Conservation (phyloP, 1,139 yeast genomes). For the Sugiyamaella japonica region DNA sequence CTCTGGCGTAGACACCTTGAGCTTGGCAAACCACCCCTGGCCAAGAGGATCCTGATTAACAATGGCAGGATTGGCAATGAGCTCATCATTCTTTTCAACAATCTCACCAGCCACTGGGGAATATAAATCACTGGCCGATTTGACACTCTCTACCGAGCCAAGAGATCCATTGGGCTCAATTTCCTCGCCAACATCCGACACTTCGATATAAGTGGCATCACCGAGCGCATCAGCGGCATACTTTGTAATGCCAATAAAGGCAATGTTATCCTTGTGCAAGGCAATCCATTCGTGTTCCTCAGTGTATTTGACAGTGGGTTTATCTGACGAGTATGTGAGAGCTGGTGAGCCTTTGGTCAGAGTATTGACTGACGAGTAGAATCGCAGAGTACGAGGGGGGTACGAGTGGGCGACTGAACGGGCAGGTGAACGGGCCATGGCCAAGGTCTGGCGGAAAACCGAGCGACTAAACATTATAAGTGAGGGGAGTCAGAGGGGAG, state of each 20-base stretch:
- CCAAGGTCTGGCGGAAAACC: conserved; percentile 23
- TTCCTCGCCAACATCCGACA: conserved; percentile 71
- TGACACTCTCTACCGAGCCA: conserved; percentile 94
- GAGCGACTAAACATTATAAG: conserved; percentile 19
- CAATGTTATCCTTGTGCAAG: conserved; percentile 67
- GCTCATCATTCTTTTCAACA: conserved; percentile 63
- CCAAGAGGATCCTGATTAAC: conserved; percentile 91
- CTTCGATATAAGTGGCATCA: conserved; percentile 91
- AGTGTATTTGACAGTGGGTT: conserved; percentile 61
- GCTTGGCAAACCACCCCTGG: conserved; percentile 87
- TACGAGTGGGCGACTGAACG: conserved; percentile 12
- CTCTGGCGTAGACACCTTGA: conserved; percentile 51
- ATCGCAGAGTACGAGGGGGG: conserved; percentile 18
- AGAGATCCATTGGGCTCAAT: conserved; percentile 76
- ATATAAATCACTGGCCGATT: conserved; percentile 91
- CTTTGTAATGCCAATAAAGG: conserved; percentile 87
- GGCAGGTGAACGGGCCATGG: conserved; percentile 20
- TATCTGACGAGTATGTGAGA: conserved; percentile 48
- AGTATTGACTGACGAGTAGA: conserved; percentile 43
- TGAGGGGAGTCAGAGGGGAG: no score
- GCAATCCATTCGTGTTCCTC: conserved; percentile 97
- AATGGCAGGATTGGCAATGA: conserved; percentile 71
- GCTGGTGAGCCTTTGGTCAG: conserved; percentile 55
- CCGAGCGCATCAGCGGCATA: conserved; percentile 99
- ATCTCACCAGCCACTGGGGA: conserved; percentile 83